Evolutionary conservation across 1,139 yeast species (phyloP), one percentile per base, ranked within the genome.

Genomic region (Sugiyamaella sp.): DNA sequence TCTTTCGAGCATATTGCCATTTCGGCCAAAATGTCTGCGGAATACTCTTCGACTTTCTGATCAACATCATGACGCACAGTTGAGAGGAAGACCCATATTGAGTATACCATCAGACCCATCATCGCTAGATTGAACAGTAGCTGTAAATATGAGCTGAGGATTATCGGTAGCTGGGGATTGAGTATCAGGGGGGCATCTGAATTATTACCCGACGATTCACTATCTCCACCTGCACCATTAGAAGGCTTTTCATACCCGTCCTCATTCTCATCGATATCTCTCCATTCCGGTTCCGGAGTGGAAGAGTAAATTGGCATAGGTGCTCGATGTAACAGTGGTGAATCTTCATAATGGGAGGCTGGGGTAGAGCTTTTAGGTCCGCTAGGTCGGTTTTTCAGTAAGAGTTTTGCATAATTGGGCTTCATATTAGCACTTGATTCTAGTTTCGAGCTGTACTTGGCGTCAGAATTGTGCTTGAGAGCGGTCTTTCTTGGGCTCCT

Each of bases 1-100:
- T 89, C 86, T 49, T 84, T 75, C 3, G 85, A 76, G 69, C 99
- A 93, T 32, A 75, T 69, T 4, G 85, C 74, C 64, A 90, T 87
- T 67, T 90, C 87, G 58, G 81, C 80, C 49, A 83, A 65, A 21
- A 82, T 79, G 53, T 85, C 83, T 21, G 80, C 69, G 1, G 86
- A 77, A 67, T 86, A 80, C 44, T 80, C 75, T 60, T 84, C 89
- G 54, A 89, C 75, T 67, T 85, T 81, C 68, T 79, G 78, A 60
- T 82, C 80, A 41, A 91, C 84, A 69, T 93, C 99, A 8, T 81
- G 74, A 45, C 81, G 76, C 5, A 91, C 78, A 1, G 93, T 81
- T 14, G 76, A 71, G 16, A 85, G 74, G 60, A 87, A 77, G 0
- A 82, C 68, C 60, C 75, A 74, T 1, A 85, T 71, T 48, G 85